Base-by-base conservation (phyloP, 805 yeast genomes). In the Lipomyces kockii region DNA sequence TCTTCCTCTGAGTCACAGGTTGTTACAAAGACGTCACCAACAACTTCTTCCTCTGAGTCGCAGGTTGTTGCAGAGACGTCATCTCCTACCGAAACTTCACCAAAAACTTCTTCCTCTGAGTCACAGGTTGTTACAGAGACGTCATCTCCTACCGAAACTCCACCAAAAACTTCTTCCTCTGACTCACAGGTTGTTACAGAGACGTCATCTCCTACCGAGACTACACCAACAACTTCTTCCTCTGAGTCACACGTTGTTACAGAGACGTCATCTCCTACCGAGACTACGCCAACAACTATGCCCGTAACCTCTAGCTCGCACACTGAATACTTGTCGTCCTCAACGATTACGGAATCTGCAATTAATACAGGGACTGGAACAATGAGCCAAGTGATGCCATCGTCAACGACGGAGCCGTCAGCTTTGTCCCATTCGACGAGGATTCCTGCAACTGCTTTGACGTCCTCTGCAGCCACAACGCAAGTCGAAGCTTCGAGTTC, bases 301-400 rank as follows among this genome's bases (percentile, higher is more conserved):
- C 2, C 57, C 9, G 3, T n/a, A 4, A 32, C 64, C 4, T 34
- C 32, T 8, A 34, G 12, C 14, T 11, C 55, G 12, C 20, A 56
- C 17, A 56, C 68, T 17, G 53, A 62, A 11, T 22, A 52, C 57
- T 62, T 67, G 51, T 25, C 65, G 49, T 43, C 63, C 32, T 49
- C 57, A 17, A 32, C 62, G 46, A 61, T 17, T 32, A 12, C 60
- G n/a, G 32, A 25, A 22, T 56, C 67, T 17, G 55, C 54, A 46
- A 25, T 49, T 22, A 17, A 9, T n/a, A 52, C 61, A 37, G 37
- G 34, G 54, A 29, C 29, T 14, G 60, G 22, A 20, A 14, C 49
- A 29, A 37, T 3, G 32, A 25, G 11, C 11, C 34, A 6, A 6
- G 17, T 8, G 11, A 35, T 12, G 17, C 7, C 46, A 7, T 20